phyloP scores from a whole-genome alignment of 768 basidiomycete species.

The Macrolepiota albuminosa region DNA sequence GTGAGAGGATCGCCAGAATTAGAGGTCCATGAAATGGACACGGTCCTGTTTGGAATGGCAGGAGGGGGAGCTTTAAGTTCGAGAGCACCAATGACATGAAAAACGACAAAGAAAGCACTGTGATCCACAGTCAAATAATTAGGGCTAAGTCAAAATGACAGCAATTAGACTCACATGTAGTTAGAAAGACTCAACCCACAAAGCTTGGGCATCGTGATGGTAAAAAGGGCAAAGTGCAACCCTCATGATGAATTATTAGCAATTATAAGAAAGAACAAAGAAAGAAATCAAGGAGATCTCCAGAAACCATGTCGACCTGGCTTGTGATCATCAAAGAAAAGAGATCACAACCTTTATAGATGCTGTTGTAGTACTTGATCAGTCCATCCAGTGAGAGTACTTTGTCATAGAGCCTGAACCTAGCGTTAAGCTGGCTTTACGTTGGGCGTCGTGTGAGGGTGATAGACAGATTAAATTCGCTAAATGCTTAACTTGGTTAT shows the following conservation, averaged over 20 bases:
- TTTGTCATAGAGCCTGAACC: neutral
- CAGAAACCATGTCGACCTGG: neutral
- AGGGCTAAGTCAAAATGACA: neutral
- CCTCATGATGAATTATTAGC: neutral
- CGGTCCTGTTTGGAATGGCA: fast-evolving
- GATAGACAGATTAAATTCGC: neutral
- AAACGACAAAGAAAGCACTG: neutral
- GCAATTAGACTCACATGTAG: neutral
- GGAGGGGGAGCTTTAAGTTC: neutral
- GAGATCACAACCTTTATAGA: neutral
- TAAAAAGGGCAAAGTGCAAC: neutral
- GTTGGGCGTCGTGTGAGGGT: neutral
- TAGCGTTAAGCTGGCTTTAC: neutral
- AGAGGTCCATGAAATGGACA: neutral
- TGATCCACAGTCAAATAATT: neutral
- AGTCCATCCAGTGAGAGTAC: neutral
- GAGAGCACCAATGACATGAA: neutral
- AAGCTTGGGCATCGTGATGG: neutral
- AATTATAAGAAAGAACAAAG: neutral
- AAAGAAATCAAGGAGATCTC: neutral
- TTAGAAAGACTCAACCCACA: neutral
- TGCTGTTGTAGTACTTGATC: neutral
- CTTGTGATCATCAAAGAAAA: neutral
- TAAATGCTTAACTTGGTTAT: neutral
- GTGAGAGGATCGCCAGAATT: neutral